Percentiles rank a stretch among this genome's conserved stretches.
Conservation (phyloP, 2,329 filamentous ascomycete species). For the Colletotrichum sansevieriae region DNA sequence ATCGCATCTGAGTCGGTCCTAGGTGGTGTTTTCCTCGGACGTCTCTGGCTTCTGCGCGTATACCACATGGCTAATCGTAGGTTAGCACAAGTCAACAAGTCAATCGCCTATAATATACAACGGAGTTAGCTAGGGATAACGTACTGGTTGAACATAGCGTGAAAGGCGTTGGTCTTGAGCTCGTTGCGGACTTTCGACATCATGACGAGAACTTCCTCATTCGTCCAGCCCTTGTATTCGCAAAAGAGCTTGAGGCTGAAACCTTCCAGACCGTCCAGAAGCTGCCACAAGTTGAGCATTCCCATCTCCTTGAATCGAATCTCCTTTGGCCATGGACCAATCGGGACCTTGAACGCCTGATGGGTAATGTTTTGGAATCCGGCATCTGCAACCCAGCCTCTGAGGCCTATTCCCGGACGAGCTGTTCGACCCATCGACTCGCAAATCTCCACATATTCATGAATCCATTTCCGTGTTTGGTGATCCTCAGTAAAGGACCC, state of each 20-base stretch:
- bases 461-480: neutral
- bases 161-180: neutral
- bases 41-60: constrained; percentile 2
- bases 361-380: neutral
- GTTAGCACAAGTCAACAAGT: neutral
- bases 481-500: neutral
- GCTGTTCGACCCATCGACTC: neutral
- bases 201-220: neutral
- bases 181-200: neutral
- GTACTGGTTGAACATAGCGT: neutral
- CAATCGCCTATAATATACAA: neutral
- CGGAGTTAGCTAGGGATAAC: no score
- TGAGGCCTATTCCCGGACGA: neutral
- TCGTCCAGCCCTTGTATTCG: neutral
- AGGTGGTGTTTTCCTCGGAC: no score
- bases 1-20: no score
- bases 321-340: neutral
- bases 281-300: neutral
- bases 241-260: constrained; percentile 1
- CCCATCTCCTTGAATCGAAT: neutral
- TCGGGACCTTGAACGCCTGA: neutral
- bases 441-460: neutral
- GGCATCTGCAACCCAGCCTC: neutral
- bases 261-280: neutral
- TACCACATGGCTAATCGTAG: neutral